phyloP scores from a whole-genome alignment of 352 stramenopile genomes.

The Phytophthora cajani region DNA sequence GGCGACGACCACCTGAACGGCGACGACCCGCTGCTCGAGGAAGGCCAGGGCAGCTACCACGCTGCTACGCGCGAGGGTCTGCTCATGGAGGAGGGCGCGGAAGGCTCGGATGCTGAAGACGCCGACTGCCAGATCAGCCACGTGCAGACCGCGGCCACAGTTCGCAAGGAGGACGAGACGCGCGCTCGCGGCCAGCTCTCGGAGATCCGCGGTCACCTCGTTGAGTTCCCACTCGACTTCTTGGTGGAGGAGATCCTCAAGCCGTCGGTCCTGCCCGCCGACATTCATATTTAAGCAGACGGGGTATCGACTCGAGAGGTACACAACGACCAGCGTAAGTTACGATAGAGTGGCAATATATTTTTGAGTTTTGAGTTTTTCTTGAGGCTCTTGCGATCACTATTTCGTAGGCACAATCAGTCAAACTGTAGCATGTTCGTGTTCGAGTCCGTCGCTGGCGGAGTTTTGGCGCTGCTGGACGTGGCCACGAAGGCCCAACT shows the following conservation, averaged over 20 bases:
- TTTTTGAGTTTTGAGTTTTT: conserved; percentile 22
- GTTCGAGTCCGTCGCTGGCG: conserved; percentile 36
- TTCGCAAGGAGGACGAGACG: conserved; percentile 83
- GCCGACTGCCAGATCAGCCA: conserved; percentile 85
- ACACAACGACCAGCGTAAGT: neutral
- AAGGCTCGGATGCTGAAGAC: conserved; percentile 41
- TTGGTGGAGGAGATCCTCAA: conserved; percentile 86
- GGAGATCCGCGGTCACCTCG: conserved; percentile 84
- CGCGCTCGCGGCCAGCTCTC: conserved; percentile 73
- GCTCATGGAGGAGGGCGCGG: conserved; percentile 35
- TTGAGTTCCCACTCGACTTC: conserved; percentile 89
- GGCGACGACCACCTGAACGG: conserved; percentile 55
- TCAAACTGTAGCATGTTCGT: conserved; percentile 47
- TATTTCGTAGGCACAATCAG: conserved; percentile 13
- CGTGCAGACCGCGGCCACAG: conserved; percentile 81
- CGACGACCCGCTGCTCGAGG: conserved; percentile 72
- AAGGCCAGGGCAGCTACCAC: conserved; percentile 50
- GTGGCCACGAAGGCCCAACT: conserved; percentile 55
- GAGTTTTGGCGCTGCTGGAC: conserved; percentile 39
- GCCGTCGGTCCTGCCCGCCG: conserved; percentile 78
- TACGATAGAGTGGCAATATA: conserved; percentile 14
- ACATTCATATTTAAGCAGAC: conserved; percentile 86
- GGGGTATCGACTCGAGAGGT: neutral
- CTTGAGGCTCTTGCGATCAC: neutral
- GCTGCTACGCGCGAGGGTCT: conserved; percentile 37